These are phyloP conservation scores for Aureobasidium sp. DNA, from an alignment of 2,329 filamentous ascomycete species.

Conservation along the genomic window DNA sequence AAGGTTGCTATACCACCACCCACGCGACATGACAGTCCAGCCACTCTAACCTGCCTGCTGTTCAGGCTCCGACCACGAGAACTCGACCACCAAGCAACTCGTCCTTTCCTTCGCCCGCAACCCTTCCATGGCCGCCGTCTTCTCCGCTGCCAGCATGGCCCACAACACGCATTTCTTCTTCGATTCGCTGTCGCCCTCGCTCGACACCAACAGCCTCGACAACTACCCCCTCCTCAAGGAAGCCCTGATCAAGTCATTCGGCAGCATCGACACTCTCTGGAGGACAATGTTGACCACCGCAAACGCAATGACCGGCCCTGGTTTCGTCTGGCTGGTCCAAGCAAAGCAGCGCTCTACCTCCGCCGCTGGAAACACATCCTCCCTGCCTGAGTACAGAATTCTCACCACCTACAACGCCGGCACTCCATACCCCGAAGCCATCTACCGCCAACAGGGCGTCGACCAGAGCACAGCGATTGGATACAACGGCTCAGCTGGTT, in stretches of 20 bases:
- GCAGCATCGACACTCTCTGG: constrained; percentile 72
- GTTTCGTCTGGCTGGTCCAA: constrained; percentile 86
- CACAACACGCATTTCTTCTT: constrained; percentile 90
- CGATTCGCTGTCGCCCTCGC: constrained; percentile 28
- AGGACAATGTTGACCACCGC: constrained; percentile 74
- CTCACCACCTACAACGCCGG: constrained; percentile 88
- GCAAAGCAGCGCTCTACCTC: not conserved
- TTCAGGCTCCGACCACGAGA: constrained; percentile 56
- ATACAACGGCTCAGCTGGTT: constrained; percentile 30
- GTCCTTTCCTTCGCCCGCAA: constrained; percentile 70
- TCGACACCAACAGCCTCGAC: constrained; percentile 29
- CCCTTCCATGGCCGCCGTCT: constrained; percentile 65
- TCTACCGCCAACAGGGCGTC: constrained; percentile 61
- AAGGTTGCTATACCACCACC: constrained; percentile 47
- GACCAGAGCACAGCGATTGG: constrained; percentile 53
- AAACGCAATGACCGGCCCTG: constrained; percentile 87
- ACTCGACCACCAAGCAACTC: constrained; percentile 56
- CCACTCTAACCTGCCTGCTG: not conserved
- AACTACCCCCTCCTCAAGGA: constrained; percentile 50
- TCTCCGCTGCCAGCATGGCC: constrained; percentile 96
- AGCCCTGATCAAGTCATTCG: constrained; percentile 64
- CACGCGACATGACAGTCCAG: not conserved
- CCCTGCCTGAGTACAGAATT: constrained; percentile 50
- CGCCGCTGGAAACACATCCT: constrained; percentile 21
- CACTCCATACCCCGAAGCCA: constrained; percentile 75